Evolutionary conservation across 2,329 filamentous ascomycete genomes (phyloP).

Genomic region (Scopulariopsis brevicaulis): DNA sequence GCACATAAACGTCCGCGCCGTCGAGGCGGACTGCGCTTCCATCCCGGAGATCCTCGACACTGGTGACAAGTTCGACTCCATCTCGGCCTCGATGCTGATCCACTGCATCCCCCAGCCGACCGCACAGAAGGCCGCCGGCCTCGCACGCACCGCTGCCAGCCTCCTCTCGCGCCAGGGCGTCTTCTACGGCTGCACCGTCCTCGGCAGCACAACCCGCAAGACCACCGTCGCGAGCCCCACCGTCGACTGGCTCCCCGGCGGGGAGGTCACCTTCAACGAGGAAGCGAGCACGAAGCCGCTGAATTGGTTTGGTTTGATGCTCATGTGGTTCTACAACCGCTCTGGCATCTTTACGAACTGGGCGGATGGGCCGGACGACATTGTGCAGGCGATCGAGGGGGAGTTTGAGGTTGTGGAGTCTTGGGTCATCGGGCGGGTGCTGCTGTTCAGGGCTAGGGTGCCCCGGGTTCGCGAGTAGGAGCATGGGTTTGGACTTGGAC

Average conservation of each 20-base stretch:
- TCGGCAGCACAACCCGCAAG: slow-evolving; percentile 6
- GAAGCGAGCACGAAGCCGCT: background rate
- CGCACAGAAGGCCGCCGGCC: slow-evolving; percentile 8
- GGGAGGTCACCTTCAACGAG: background rate
- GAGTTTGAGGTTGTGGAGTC: slow-evolving; percentile 26
- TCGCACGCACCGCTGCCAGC: slow-evolving; percentile 3
- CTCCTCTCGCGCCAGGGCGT: slow-evolving; percentile 6
- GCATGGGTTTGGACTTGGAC: background rate
- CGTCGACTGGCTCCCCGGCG: slow-evolving; percentile 8
- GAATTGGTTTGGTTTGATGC: slow-evolving; percentile 2
- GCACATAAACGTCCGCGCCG: slow-evolving; percentile 12
- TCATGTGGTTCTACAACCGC: slow-evolving; percentile 20
- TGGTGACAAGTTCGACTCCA: slow-evolving; percentile 26
- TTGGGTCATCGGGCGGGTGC: slow-evolving; percentile 21
- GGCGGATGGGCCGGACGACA: slow-evolving; percentile 19
- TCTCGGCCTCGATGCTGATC: slow-evolving; percentile 16
- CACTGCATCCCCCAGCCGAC: slow-evolving; percentile 14
- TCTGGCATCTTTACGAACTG: slow-evolving; percentile 25
- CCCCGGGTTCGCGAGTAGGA: background rate
- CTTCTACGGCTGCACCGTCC: slow-evolving; percentile 5
- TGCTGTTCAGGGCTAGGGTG: slow-evolving; percentile 20
- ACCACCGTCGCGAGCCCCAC: slow-evolving; percentile 10
- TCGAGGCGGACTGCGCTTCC: slow-evolving; percentile 21
- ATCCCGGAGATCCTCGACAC: slow-evolving; percentile 10
- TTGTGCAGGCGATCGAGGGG: slow-evolving; percentile 19